These are phyloP conservation scores for Syzygium jambos DNA, from an alignment of 345 rosid genomes.

Conservation along the genomic window DNA sequence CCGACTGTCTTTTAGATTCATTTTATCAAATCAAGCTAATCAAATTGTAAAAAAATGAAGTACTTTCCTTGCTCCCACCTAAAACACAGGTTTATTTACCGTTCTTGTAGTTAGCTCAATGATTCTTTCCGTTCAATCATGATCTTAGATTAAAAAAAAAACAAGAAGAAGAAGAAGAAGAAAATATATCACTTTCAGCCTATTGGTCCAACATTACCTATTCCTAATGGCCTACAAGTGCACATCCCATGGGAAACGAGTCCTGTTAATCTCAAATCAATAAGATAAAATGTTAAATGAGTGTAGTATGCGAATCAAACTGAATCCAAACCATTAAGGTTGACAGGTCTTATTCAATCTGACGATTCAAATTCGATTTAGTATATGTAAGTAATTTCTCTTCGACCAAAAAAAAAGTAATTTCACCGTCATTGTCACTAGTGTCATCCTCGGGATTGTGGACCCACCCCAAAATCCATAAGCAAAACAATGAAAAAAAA, in stretches of 20 bases:
- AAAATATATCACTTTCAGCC: background rate
- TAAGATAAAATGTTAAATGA: background rate
- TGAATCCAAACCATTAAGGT: background rate
- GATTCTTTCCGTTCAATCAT: background rate
- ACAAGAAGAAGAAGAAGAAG: background rate
- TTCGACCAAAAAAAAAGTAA: background rate
- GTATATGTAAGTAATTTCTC: background rate
- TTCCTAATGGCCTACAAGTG: background rate
- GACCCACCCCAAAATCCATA: background rate
- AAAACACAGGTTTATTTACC: background rate
- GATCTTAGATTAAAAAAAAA: background rate
- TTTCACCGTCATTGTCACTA: background rate
- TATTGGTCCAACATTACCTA: background rate
- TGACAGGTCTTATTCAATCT: background rate
- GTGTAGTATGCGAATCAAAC: background rate
- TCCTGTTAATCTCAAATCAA: background rate
- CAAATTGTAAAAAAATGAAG: background rate
- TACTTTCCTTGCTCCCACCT: background rate
- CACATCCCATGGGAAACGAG: background rate
- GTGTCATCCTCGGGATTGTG: background rate
- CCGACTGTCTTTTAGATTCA: background rate
- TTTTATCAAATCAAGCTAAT: background rate
- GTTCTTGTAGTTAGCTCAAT: background rate
- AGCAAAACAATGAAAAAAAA: background rate
- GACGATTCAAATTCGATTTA: background rate